Base-by-base conservation (phyloP, 257 asterid species). In the Salvia hispanica region DNA sequence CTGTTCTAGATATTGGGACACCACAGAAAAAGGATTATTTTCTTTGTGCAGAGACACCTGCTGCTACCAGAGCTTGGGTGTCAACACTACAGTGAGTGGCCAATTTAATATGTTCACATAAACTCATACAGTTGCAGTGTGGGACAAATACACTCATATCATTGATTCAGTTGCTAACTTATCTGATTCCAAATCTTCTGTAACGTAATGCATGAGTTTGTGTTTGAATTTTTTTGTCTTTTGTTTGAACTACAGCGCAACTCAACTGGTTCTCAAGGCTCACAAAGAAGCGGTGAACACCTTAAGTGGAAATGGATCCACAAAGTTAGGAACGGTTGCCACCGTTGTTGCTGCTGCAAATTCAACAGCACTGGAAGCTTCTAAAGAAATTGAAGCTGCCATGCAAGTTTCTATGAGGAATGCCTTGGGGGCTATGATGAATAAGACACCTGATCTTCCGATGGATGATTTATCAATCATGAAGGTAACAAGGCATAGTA, bases 271-370 rank as follows among this genome's bases (percentile, higher is more conserved):
- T 72, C 77, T 94, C 67, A 88, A 64, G 83, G 99, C 96, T 77
- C 99, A 94, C 79, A 94, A 85, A 82, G 99, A 94, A 72, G 99
- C 99, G 44, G 97, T 94, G 72, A 84, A 94, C 74, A 91, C 99
- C 64, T 80, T 94, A 75, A 94, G 96, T 80, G 97, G 99, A 74
- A 91, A 84, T 78, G 99, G 99, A 48, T 91, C 96, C 15, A 72
- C 96, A 61, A 84, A 83, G 83, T 71, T 94, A 28, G 99, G 99
- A 75, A 91, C 97, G 40, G 97, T 91, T 66, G 96, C 99, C 77
- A 81, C 99, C 70, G 99, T 94, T 54, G 99, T 94, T 65, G 96
- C 97, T 74, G 97, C 95, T 79, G 99, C 97, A 72, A 94, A 94
- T 82, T 85, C 99, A 48, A 85, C 99, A 31, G 99, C 99, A 15